phyloP scores from a whole-genome alignment of 306 rosid species.

The Senna siamea region DNA sequence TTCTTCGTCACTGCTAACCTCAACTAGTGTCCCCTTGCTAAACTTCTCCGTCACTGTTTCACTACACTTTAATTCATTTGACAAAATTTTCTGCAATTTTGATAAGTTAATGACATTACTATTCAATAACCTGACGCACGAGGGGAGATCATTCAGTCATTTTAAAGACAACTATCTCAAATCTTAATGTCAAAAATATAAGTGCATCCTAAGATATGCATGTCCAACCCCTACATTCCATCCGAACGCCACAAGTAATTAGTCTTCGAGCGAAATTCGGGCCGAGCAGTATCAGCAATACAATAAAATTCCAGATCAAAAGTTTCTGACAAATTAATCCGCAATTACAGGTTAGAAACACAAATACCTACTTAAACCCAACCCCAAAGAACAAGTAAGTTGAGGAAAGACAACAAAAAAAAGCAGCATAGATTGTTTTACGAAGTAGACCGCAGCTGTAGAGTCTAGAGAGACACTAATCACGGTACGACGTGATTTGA shows the following conservation, averaged over 20 bases:
- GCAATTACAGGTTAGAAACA: neutral
- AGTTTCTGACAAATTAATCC: neutral
- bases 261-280: neutral
- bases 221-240: neutral
- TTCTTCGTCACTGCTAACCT: constrained; percentile 70
- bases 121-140: neutral
- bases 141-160: neutral
- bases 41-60: constrained; percentile 34
- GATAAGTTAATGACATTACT: constrained; percentile 10
- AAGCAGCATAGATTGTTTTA: neutral
- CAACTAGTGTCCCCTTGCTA: constrained; percentile 52
- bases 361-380: neutral
- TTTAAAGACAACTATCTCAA: neutral
- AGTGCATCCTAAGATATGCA: neutral
- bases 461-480: neutral
- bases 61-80: constrained; percentile 24
- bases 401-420: neutral
- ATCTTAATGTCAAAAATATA: constrained; percentile 13
- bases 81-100: constrained; percentile 25
- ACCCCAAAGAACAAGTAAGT: neutral
- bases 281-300: neutral
- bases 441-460: neutral
- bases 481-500: neutral
- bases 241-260: neutral
- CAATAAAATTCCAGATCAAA: neutral